These are phyloP conservation scores for Beauveria sp. DNA, from an alignment of 2,329 filamentous ascomycete species.

Conservation along the genomic window DNA sequence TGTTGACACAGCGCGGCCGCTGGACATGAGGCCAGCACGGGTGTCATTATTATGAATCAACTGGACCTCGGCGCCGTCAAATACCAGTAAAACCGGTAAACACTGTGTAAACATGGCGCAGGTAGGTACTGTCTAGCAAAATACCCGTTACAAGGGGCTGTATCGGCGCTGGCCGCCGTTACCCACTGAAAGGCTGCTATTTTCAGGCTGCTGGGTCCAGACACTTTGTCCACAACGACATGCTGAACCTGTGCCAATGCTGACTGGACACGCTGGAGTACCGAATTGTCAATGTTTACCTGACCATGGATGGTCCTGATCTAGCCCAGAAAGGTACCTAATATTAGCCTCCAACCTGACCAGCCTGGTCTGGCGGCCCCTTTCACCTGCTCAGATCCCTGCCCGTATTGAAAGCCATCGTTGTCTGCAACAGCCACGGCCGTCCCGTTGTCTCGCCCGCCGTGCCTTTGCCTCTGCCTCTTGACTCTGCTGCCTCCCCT, in stretches of 20 bases:
- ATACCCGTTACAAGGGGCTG: neutral
- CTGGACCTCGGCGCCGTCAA: no score
- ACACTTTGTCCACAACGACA: no score
- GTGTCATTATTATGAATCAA: no score
- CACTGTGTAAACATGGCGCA: no score
- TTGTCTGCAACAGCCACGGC: neutral
- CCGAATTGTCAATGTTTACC: no score
- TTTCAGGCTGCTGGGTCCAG: neutral
- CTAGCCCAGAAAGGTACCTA: neutral
- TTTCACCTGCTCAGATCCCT: neutral
- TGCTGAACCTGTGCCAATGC: neutral
- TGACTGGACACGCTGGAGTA: no score
- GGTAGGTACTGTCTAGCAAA: no score
- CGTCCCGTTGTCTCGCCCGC: neutral
- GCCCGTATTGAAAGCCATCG: neutral
- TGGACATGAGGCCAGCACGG: no score
- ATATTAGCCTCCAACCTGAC: neutral
- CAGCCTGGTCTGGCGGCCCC: neutral
- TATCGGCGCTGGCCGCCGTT: neutral
- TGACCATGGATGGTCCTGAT: no score
- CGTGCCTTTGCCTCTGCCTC: neutral
- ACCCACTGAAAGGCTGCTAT: conserved; percentile 1
- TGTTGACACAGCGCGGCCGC: no score
- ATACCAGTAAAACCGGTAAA: no score
- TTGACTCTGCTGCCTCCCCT: neutral